These are phyloP conservation scores for Rhodotorula sp. DNA, from an alignment of 1,284 basidiomycete genomes.

Conservation along the genomic window DNA sequence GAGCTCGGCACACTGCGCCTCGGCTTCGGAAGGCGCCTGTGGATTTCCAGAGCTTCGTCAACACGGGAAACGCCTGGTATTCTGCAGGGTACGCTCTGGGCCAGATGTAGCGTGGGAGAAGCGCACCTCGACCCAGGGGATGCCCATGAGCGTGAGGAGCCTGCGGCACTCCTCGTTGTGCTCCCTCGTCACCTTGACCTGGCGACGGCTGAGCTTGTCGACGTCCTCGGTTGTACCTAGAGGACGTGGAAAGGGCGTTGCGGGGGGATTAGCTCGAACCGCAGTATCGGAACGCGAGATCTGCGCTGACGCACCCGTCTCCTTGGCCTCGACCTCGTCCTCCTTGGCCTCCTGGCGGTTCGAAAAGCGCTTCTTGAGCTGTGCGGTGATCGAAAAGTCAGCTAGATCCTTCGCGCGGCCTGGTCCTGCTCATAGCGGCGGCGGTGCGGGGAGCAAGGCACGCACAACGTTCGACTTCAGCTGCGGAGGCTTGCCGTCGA, in stretches of 20 bases:
- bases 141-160: slow-evolving; percentile 91
- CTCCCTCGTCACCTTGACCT: slow-evolving; percentile 91
- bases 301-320: slow-evolving; percentile 62
- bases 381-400: neutral
- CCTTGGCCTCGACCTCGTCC: slow-evolving; percentile 93
- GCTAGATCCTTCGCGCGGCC: no score
- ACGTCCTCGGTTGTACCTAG: slow-evolving; percentile 82
- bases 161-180: slow-evolving; percentile 95
- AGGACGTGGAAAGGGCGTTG: neutral
- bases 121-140: slow-evolving; percentile 83
- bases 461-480: slow-evolving; percentile 92
- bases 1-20: slow-evolving; percentile 97
- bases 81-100: neutral
- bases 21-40: slow-evolving; percentile 95
- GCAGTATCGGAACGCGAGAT: neutral
- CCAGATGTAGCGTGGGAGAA: neutral
- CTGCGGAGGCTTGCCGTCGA: slow-evolving; percentile 97
- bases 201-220: slow-evolving; percentile 84
- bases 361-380: slow-evolving; percentile 92
- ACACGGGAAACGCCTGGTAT: neutral
- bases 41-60: no score
- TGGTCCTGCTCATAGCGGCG: no score
- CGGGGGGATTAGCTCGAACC: neutral
- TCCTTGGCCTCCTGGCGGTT: slow-evolving; percentile 88
- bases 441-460: slow-evolving; percentile 38